These are phyloP conservation scores for Aschersonia sp. DNA, from an alignment of 2,329 filamentous ascomycete species.

Conservation along the genomic window DNA sequence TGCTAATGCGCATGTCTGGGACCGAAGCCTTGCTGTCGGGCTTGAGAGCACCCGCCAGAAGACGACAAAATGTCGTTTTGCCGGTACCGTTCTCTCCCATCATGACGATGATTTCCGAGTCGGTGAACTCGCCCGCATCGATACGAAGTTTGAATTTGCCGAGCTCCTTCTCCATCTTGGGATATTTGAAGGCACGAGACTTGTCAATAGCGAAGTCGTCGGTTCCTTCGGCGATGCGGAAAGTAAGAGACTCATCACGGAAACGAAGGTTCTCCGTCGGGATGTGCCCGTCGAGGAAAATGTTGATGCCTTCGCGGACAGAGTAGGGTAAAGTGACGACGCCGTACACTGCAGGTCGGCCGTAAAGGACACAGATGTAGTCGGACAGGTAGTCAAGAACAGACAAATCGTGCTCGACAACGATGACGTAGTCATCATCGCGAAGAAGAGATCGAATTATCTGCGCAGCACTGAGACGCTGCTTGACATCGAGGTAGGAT, in stretches of 20 bases:
- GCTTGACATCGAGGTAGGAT: conserved; percentile 98
- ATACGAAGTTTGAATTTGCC: conserved; percentile 76
- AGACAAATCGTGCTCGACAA: conserved; percentile 98
- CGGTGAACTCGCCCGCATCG: conserved; percentile 76
- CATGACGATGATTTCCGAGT: conserved; percentile 98
- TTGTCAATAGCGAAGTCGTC: conserved; percentile 83
- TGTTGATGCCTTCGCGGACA: conserved; percentile 97
- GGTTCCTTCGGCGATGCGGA: conserved; percentile 78
- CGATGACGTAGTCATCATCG: conserved; percentile 89
- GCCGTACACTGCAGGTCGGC: conserved; percentile 88
- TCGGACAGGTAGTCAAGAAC: conserved; percentile 97
- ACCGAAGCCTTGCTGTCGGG: conserved; percentile 68
- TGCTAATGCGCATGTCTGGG: conserved; percentile 91
- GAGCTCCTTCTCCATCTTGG: conserved; percentile 82
- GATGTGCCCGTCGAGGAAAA: conserved; percentile 96
- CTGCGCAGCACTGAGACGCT: conserved; percentile 81
- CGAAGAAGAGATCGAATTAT: conserved; percentile 85
- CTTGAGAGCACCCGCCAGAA: conserved; percentile 85
- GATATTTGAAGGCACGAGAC: conserved; percentile 74
- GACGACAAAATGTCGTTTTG: conserved; percentile 96
- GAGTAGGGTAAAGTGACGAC: conserved; percentile 92
- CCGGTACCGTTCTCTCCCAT: conserved; percentile 99
- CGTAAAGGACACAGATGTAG: conserved; percentile 95
- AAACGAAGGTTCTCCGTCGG: conserved; percentile 97
- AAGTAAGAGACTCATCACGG: conserved; percentile 91